A percentile compares a stretch with the other conserved stretches of the same genome.
Conservation (phyloP, 225 moss, liverwort and hornwort species). For the Ulota crispa region DNA sequence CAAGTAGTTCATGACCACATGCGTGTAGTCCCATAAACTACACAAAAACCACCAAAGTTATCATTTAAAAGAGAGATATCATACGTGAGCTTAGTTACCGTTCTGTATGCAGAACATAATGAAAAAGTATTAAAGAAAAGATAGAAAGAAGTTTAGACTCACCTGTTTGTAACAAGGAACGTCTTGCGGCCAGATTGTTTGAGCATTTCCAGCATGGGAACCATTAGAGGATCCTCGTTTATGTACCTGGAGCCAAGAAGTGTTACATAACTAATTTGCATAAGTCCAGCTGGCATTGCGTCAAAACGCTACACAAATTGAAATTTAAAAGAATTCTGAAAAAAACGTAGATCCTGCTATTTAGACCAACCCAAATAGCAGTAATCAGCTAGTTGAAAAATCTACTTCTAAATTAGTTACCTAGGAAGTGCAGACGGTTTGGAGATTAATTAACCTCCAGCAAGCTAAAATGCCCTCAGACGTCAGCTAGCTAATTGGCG, state of each 20-base stretch:
- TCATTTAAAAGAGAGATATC: not conserved
- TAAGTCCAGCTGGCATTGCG: not conserved
- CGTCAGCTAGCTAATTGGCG: too few species aligned
- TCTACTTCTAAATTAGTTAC: too few species aligned
- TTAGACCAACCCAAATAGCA: not conserved
- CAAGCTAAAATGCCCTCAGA: too few species aligned
- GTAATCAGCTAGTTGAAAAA: too few species aligned
- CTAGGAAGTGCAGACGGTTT: too few species aligned
- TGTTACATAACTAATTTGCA: not conserved
- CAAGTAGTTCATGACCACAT: slow-evolving; percentile 96
- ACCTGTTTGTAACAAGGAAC: slow-evolving; percentile 96
- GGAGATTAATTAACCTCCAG: too few species aligned
- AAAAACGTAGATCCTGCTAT: not conserved
- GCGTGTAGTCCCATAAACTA: slow-evolving; percentile 98
- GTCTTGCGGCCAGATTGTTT: slow-evolving; percentile 87
- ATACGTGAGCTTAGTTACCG: not conserved
- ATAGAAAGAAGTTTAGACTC: not conserved
- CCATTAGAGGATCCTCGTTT: slow-evolving; percentile 69
- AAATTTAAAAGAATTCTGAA: not conserved
- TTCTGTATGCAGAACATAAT: not conserved
- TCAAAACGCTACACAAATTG: not conserved
- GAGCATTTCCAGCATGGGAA: slow-evolving; percentile 95
- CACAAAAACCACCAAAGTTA: slow-evolving; percentile 21
- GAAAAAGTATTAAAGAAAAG: not conserved
- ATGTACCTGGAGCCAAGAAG: slow-evolving; percentile 66